Evolutionary conservation across 805 yeast species (phyloP).

Genomic region (Yamadazyma phyllophila): DNA sequence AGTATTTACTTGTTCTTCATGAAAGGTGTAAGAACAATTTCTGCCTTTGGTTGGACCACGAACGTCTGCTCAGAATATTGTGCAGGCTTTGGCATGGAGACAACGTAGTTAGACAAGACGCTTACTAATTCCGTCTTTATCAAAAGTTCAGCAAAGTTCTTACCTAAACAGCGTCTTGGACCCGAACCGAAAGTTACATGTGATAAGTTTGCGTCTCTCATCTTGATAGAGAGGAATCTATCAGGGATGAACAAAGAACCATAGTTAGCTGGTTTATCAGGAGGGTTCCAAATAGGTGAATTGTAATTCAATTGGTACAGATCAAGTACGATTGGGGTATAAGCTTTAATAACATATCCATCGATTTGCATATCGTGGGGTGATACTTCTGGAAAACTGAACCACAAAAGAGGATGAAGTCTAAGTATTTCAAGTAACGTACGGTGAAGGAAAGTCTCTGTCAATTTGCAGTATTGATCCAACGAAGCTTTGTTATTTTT

Average conservation of each 20-base stretch:
- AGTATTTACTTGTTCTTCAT: no score
- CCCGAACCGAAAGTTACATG: neutral
- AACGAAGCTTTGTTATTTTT: neutral
- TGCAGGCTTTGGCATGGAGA: neutral
- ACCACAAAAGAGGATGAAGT: neutral
- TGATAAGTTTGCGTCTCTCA: neutral
- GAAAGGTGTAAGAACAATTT: neutral
- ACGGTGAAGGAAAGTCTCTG: neutral
- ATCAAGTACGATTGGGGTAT: neutral
- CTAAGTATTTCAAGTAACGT: neutral
- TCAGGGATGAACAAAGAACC: neutral
- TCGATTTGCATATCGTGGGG: neutral
- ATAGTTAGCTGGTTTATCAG: neutral
- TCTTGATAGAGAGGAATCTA: neutral
- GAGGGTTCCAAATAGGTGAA: neutral
- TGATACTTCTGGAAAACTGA: neutral
- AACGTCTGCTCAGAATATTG: neutral
- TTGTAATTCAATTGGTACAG: neutral
- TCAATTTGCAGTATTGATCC: conserved; percentile 9
- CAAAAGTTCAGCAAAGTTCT: neutral
- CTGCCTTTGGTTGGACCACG: neutral
- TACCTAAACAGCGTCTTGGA: neutral
- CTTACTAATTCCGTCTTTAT: neutral
- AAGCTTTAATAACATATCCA: neutral
- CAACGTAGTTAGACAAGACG: neutral